Conservation (phyloP, 805 yeast genomes). For the Clavispora asparagi region DNA sequence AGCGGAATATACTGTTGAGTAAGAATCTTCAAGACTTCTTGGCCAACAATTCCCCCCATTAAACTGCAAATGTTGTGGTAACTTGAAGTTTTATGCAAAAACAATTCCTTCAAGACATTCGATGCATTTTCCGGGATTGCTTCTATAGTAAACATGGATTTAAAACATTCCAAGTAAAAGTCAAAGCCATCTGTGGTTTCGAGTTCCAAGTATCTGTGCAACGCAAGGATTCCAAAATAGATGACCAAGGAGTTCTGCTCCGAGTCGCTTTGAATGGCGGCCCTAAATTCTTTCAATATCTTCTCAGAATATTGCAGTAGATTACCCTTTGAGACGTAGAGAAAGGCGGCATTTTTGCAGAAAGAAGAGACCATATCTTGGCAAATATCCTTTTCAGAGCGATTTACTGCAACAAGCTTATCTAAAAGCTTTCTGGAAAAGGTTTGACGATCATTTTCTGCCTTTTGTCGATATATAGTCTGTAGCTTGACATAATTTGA, state of each 20-base stretch:
- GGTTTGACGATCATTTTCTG: constrained; percentile 40
- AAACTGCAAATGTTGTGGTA: constrained; percentile 60
- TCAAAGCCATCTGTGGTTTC: constrained; percentile 20
- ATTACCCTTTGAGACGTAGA: constrained; percentile 46
- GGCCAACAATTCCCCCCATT: constrained; percentile 82
- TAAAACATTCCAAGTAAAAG: constrained; percentile 16
- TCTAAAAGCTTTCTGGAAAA: constrained; percentile 32
- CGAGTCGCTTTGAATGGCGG: not conserved
- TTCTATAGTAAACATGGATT: constrained; percentile 11
- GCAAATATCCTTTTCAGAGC: constrained; percentile 24
- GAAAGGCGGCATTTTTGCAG: constrained; percentile 54
- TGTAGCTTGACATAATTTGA: constrained; percentile 54
- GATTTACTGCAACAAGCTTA: constrained; percentile 22
- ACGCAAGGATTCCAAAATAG: constrained; percentile 42
- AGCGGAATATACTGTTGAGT: constrained; percentile 81
- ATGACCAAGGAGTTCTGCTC: constrained; percentile 18
- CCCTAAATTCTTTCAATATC: not conserved
- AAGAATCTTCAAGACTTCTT: constrained; percentile 71
- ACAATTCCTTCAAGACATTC: constrained; percentile 25
- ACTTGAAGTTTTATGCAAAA: constrained; percentile 36
- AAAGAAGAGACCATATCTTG: constrained; percentile 41
- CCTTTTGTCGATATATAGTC: constrained; percentile 51
- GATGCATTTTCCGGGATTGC: constrained; percentile 14
- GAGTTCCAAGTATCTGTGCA: constrained; percentile 16
- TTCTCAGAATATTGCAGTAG: not conserved